Conservation (phyloP, 768 basidiomycete species). For the Lentinula aciculospora region DNA sequence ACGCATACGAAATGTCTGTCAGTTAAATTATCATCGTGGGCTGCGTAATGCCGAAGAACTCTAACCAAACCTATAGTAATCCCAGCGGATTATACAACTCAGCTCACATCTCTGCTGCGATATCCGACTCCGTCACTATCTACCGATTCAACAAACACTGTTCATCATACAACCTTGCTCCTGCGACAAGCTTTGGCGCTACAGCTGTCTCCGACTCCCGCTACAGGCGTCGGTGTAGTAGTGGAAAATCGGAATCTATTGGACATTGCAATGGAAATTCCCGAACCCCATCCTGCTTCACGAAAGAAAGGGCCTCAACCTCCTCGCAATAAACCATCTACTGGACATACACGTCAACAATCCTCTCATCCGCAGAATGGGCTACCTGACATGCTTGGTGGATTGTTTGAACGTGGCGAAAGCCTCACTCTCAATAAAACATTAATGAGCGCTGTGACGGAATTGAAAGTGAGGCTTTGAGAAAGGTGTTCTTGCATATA, state of each 20-base stretch:
- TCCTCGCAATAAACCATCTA: conserved; percentile 14
- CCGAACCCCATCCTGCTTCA: conserved; percentile 35
- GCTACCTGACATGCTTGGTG: conserved; percentile 69
- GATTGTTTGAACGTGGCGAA: conserved; percentile 71
- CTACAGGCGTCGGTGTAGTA: conserved; percentile 72
- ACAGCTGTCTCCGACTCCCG: conserved; percentile 65
- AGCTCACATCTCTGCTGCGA: conserved; percentile 79
- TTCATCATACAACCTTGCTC: conserved; percentile 63
- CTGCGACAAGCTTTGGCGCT: conserved; percentile 80
- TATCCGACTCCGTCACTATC: conserved; percentile 61
- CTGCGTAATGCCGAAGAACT: not conserved
- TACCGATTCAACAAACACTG: conserved; percentile 26
- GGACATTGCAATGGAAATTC: conserved; percentile 65
- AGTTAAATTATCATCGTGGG: conserved; percentile 23
- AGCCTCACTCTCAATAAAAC: conserved; percentile 82
- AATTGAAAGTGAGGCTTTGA: conserved; percentile 53
- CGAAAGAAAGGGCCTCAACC: conserved; percentile 25
- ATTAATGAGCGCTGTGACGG: conserved; percentile 73
- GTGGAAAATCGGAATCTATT: conserved; percentile 80
- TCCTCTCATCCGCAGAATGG: conserved; percentile 38
- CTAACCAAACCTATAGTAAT: conserved; percentile 49
- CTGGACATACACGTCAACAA: conserved; percentile 32
- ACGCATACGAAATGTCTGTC: conserved; percentile 84
- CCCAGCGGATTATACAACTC: conserved; percentile 78
- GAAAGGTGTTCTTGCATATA: not conserved